Percentiles rank a stretch among this genome's conserved stretches.
These are phyloP conservation scores for Dactylellina leptospora DNA, from an alignment of 2,329 filamentous ascomycete genomes.

Conservation along the genomic window DNA sequence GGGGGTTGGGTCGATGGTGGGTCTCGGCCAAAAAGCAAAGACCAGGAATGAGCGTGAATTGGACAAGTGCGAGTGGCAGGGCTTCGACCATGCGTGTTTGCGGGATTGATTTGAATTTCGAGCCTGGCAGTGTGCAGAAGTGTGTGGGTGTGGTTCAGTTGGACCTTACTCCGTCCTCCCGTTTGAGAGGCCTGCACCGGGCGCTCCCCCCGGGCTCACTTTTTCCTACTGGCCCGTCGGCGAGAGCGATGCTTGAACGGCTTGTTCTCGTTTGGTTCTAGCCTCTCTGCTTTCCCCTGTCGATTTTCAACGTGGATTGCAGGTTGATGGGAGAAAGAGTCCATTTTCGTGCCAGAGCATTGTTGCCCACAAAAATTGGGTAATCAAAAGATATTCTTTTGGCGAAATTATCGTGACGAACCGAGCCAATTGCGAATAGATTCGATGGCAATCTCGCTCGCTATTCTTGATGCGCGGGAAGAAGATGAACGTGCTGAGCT, in stretches of 20 bases:
- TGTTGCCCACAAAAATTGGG: slow-evolving; percentile 30
- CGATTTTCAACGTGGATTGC: slow-evolving; percentile 44
- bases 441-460: slow-evolving; percentile 18
- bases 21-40: slow-evolving; percentile 48
- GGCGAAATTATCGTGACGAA: slow-evolving; percentile 48
- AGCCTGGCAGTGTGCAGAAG: slow-evolving; percentile 11
- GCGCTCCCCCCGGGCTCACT: slow-evolving; percentile 25
- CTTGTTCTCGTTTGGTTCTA: slow-evolving; percentile 38
- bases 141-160: slow-evolving; percentile 24
- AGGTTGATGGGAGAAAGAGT: too few species aligned
- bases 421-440: slow-evolving; percentile 41
- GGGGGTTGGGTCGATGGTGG: slow-evolving; percentile 32
- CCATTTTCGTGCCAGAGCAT: slow-evolving; percentile 1
- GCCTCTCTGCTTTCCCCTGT: slow-evolving; percentile 23
- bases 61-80: slow-evolving; percentile 47
- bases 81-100: slow-evolving; percentile 46
- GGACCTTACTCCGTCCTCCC: slow-evolving; percentile 16
- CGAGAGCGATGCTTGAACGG: slow-evolving; percentile 46
- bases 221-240: slow-evolving; percentile 29
- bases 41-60: slow-evolving; percentile 36
- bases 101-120: slow-evolving; percentile 51
- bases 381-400: slow-evolving; percentile 50
- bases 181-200: slow-evolving; percentile 41
- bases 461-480: slow-evolving; percentile 21
- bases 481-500: slow-evolving; percentile 29